Evolutionary conservation across 331 rosid species (phyloP).

Genomic region (Pyracantha coccinea): DNA sequence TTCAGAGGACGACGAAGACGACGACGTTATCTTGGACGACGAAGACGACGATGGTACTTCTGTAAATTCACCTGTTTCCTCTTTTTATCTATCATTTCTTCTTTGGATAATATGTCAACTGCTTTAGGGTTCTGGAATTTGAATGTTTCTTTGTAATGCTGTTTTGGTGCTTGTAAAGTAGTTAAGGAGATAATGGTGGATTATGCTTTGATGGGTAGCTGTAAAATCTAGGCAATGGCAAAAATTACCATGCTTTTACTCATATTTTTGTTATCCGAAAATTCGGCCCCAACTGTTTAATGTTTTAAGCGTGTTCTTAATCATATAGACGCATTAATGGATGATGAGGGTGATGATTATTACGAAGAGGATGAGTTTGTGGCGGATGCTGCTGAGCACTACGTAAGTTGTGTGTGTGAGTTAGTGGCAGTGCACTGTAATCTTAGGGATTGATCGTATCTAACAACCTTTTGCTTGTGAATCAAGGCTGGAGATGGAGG

Average conservation of each 20-base stretch:
- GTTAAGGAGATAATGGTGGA: not conserved
- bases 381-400: constrained; percentile 34
- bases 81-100: not conserved
- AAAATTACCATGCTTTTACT: not conserved
- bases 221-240: not conserved
- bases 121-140: not conserved
- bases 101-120: not conserved
- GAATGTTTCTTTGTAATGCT: not conserved
- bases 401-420: constrained; percentile 35
- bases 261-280: not conserved
- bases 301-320: constrained; percentile 14
- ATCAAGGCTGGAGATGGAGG: constrained; percentile 85
- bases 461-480: constrained; percentile 1
- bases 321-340: constrained; percentile 30
- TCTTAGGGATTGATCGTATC: not conserved
- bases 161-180: not conserved
- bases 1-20: constrained; percentile 46
- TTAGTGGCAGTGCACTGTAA: not conserved
- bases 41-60: constrained; percentile 28
- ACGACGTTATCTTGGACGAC: constrained; percentile 21
- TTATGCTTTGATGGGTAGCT: not conserved
- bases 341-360: constrained; percentile 23
- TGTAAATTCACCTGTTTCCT: not conserved
- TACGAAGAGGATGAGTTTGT: constrained; percentile 20
- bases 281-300: not conserved